Evolutionary conservation across 2,329 filamentous ascomycete genomes (phyloP).

Genomic region (Hirsutella rhossiliensis): DNA sequence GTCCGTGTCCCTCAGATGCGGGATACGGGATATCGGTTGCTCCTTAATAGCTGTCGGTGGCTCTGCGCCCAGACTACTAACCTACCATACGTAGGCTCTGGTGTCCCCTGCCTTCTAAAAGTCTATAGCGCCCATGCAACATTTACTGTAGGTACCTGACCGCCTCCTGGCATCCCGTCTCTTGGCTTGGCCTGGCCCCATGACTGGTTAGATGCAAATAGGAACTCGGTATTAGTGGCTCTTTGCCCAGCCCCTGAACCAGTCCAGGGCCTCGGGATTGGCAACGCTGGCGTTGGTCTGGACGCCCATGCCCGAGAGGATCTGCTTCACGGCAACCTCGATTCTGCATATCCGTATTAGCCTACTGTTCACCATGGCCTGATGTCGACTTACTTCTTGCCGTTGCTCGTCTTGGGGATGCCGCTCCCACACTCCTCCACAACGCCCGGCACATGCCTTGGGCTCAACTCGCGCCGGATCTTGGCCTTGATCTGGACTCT

Average conservation of each 20-base stretch:
- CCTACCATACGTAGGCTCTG: too few relatives aligned
- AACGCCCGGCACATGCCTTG: conserved; percentile 76
- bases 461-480: conserved; percentile 69
- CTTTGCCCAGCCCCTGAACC: conserved; percentile 70
- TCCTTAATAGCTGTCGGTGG: too few relatives aligned
- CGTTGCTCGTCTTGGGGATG: conserved; percentile 85
- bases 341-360: conserved; percentile 41
- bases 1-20: too few relatives aligned
- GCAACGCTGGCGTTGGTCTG: conserved; percentile 90
- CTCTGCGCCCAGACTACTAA: too few relatives aligned
- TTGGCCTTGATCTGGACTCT: conserved; percentile 50
- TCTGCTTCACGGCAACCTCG: conserved; percentile 93
- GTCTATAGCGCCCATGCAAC: too few relatives aligned
- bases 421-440: conserved; percentile 68
- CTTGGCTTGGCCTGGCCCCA: too few relatives aligned
- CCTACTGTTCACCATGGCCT: not conserved
- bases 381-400: conserved; percentile 64
- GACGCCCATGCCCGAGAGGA: conserved; percentile 74
- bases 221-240: conserved; percentile 23
- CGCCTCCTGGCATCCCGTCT: too few relatives aligned
- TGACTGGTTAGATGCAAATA: not conserved
- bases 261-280: conserved; percentile 77
- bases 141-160: too few relatives aligned
- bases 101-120: too few relatives aligned
- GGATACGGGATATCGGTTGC: too few relatives aligned